Conservation (phyloP, 2,329 filamentous ascomycete species). For the Thielaviopsis ethacetica region DNA sequence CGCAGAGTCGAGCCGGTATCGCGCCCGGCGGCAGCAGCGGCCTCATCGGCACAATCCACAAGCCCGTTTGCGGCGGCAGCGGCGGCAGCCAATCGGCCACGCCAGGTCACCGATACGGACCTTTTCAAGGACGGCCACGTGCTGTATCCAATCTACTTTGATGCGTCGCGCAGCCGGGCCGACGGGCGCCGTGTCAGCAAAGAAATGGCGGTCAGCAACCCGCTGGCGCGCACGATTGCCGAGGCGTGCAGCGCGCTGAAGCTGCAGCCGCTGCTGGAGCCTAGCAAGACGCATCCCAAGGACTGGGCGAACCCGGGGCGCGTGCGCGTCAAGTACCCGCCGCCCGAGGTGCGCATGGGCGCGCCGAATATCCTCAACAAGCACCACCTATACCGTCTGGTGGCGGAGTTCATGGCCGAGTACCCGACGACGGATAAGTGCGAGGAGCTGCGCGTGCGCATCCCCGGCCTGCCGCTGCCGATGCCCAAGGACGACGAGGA, state of each 20-base stretch:
- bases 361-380: constrained; percentile 48
- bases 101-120: constrained; percentile 27
- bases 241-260: constrained; percentile 64
- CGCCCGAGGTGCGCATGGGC: constrained; percentile 14
- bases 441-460: constrained; percentile 52
- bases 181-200: constrained; percentile 66
- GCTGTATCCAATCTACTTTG: constrained; percentile 93
- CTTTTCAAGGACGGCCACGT: constrained; percentile 66
- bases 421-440: constrained; percentile 60
- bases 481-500: constrained; percentile 47
- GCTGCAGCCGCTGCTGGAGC: constrained; percentile 66
- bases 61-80: constrained; percentile 18
- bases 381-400: constrained; percentile 71
- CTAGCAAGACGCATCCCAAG: constrained; percentile 81
- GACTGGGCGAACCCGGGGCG: constrained; percentile 96
- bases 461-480: constrained; percentile 52
- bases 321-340: constrained; percentile 63
- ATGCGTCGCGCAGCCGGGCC: constrained; percentile 54
- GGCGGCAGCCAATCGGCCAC: constrained; percentile 18
- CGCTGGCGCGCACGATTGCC: constrained; percentile 76
- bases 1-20: constrained; percentile 17
- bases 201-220: constrained; percentile 62
- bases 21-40: constrained; percentile 9
- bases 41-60: constrained; percentile 4
- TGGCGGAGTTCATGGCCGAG: constrained; percentile 57